phyloP scores from a whole-genome alignment of 1,139 yeast species.

The Taiozyma sp. region DNA sequence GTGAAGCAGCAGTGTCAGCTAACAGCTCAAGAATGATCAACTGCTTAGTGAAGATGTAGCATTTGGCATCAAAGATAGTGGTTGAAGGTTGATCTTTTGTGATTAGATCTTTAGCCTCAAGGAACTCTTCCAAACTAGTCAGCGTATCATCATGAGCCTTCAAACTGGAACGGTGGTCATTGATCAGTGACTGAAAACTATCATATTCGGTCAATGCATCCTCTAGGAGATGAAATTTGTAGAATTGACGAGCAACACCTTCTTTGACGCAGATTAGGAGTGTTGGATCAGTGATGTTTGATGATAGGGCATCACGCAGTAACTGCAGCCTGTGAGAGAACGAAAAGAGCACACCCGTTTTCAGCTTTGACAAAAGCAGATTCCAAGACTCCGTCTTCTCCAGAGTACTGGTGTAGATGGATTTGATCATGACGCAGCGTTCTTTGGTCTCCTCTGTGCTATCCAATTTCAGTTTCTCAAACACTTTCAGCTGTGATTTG shows the following conservation, averaged over 20 bases:
- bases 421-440: conserved; percentile 39
- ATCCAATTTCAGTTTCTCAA: conserved; percentile 64
- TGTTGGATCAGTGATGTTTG: conserved; percentile 31
- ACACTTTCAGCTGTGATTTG: conserved; percentile 50
- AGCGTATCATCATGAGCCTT: conserved; percentile 28
- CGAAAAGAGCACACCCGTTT: conserved; percentile 49
- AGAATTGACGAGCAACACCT: conserved; percentile 40
- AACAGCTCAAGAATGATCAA: conserved; percentile 28
- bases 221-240: conserved; percentile 49
- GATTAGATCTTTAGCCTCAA: conserved; percentile 2
- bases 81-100: background rate
- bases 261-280: conserved; percentile 28
- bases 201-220: conserved; percentile 49
- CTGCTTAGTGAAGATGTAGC: conserved; percentile 34
- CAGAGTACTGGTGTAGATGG: conserved; percentile 32
- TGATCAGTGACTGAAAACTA: conserved; percentile 1
- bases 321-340: conserved; percentile 46
- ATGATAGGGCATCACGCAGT: conserved; percentile 30
- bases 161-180: background rate
- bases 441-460: conserved; percentile 37
- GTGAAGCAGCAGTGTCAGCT: conserved; percentile 29
- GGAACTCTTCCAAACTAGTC: conserved; percentile 6
- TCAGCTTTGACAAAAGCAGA: conserved; percentile 41
- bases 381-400: conserved; percentile 48
- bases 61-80: conserved; percentile 8